phyloP scores from a whole-genome alignment of 192 early-diverging fungal genomes.

The Phlyctochytrium bullatum region DNA sequence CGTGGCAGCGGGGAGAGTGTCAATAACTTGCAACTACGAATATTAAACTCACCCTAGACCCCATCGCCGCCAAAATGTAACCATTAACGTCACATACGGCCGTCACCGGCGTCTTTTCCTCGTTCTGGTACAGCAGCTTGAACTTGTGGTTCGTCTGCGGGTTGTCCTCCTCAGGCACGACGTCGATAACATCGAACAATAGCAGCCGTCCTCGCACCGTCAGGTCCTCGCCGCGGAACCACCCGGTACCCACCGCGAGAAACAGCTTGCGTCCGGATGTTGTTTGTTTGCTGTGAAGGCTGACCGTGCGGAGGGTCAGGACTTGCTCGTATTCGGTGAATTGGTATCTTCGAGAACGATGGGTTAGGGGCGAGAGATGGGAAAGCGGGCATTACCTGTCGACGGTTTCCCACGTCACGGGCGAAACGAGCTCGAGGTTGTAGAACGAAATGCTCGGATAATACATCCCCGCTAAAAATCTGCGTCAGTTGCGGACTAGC shows the following conservation, averaged over 20 bases:
- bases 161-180: slow-evolving; percentile 91
- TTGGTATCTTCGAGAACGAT: slow-evolving; percentile 29
- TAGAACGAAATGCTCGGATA: slow-evolving; percentile 58
- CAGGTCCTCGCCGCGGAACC: slow-evolving; percentile 87
- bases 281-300: slow-evolving; percentile 82
- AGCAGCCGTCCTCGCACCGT: slow-evolving; percentile 83
- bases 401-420: slow-evolving; percentile 92
- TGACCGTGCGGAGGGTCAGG: slow-evolving; percentile 69
- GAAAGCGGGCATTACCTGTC: slow-evolving; percentile 70
- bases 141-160: slow-evolving; percentile 93
- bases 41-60: slow-evolving; percentile 69
- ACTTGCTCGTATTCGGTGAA: slow-evolving; percentile 86
- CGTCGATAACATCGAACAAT: slow-evolving; percentile 93
- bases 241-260: slow-evolving; percentile 84
- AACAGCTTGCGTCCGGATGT: slow-evolving; percentile 80
- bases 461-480: slow-evolving; percentile 40
- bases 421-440: slow-evolving; percentile 84
- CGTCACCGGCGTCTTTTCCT: slow-evolving; percentile 85
- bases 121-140: slow-evolving; percentile 77
- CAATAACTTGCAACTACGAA: slow-evolving; percentile 1
- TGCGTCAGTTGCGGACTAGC: not conserved
- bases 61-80: slow-evolving; percentile 81
- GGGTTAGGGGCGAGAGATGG: not conserved
- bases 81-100: slow-evolving; percentile 83
- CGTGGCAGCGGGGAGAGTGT: too few relatives aligned